These are phyloP conservation scores for Boletus rex-veris DNA, from an alignment of 768 basidiomycete genomes.

Conservation along the genomic window DNA sequence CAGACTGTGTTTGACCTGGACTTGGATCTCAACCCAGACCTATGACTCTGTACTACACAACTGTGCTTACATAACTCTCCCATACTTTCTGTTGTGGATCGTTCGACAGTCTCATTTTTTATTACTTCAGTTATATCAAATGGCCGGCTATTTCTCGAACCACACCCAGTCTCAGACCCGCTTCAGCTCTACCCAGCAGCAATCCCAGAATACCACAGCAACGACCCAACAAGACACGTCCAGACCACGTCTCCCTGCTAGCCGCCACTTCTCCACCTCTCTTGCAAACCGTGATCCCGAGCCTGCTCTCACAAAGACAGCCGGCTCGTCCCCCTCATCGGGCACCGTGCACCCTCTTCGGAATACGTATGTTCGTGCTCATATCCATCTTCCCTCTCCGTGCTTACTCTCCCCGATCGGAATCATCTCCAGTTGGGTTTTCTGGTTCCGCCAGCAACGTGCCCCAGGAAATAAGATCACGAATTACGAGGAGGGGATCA, in stretches of 20 bases:
- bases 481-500: conserved; percentile 94
- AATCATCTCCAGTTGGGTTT: conserved; percentile 65
- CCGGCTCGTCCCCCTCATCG: conserved; percentile 21
- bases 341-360: conserved; percentile 66
- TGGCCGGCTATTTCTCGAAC: conserved; percentile 82
- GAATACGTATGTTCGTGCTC: conserved; percentile 75
- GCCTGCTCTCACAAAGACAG: conserved; percentile 40
- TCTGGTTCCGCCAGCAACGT: conserved; percentile 90
- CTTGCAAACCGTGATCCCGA: conserved; percentile 38
- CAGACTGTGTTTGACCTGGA: conserved; percentile 74
- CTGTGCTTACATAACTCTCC: conserved; percentile 23
- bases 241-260: conserved; percentile 52
- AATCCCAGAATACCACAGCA: conserved; percentile 18
- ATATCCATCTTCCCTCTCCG: conserved; percentile 10
- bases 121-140: conserved; percentile 34
- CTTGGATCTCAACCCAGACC: conserved; percentile 80
- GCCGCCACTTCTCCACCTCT: conserved; percentile 73
- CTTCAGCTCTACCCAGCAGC: conserved; percentile 51
- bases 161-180: conserved; percentile 65
- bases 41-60: conserved; percentile 35
- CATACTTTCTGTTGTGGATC: neutral
- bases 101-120: conserved; percentile 3
- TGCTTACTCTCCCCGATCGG: conserved; percentile 19
- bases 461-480: conserved; percentile 85
- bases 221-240: conserved; percentile 17